Percentiles rank a stretch among this genome's conserved stretches.
phyloP scores from a whole-genome alignment of 345 rosid species.

The Arabis alpina region DNA sequence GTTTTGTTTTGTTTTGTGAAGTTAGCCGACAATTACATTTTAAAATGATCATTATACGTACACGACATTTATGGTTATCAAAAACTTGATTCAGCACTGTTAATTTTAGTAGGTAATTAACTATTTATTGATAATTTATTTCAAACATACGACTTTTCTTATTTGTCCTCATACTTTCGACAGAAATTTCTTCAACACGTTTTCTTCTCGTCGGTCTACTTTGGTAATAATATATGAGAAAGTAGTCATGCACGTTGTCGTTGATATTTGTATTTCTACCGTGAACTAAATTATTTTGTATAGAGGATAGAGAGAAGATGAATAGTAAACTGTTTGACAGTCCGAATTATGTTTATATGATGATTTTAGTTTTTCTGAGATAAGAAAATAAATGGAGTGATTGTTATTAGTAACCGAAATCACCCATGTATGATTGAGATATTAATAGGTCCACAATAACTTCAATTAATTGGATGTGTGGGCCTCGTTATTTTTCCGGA shows the following conservation, averaged over 20 bases:
- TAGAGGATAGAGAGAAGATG: no score
- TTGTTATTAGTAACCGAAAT: constrained; percentile 17
- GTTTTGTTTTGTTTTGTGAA: background rate
- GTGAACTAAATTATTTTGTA: background rate
- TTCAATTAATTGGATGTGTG: constrained; percentile 25
- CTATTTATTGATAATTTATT: background rate
- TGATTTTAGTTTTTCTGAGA: background rate
- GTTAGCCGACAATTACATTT: background rate
- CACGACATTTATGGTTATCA: background rate
- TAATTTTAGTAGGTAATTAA: background rate
- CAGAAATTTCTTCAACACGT: background rate
- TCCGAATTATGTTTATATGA: no score
- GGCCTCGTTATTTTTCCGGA: constrained; percentile 6
- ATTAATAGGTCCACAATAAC: constrained; percentile 9
- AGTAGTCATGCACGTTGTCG: background rate
- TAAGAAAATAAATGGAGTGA: no score
- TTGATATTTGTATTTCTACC: background rate
- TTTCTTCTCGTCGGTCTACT: background rate
- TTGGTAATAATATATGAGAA: background rate
- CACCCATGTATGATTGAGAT: constrained; percentile 22
- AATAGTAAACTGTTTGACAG: background rate
- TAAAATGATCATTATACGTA: background rate
- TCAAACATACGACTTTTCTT: background rate
- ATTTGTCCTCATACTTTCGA: background rate
- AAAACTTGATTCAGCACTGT: background rate